Conservation (phyloP, 306 rosid genomes). For the Vigna unguiculata region DNA sequence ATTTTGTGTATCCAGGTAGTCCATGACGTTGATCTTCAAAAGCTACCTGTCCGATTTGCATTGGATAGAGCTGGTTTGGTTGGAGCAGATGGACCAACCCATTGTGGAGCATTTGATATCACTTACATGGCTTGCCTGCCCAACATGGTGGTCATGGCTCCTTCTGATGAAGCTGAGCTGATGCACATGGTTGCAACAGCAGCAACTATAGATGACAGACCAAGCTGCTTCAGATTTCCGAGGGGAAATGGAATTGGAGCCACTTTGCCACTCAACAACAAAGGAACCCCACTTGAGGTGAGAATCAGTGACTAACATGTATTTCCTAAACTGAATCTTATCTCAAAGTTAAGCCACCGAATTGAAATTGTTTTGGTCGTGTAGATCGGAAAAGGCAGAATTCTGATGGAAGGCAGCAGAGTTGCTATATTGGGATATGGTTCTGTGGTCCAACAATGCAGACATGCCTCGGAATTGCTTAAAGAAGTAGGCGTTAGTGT, state of each 20-base stretch:
- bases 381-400: conserved; percentile 89
- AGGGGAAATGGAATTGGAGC: conserved; percentile 92
- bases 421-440: conserved; percentile 89
- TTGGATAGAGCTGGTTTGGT: conserved; percentile 94
- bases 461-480: conserved; percentile 70
- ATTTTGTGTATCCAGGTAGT: conserved; percentile 58
- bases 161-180: conserved; percentile 91
- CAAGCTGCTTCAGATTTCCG: conserved; percentile 94
- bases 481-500: conserved; percentile 56
- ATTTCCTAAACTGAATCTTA: background rate
- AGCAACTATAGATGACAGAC: conserved; percentile 85
- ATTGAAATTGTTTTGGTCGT: conserved; percentile 27
- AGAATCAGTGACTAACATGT: conserved; percentile 37
- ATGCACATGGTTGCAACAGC: conserved; percentile 99
- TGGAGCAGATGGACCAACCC: conserved; percentile 98
- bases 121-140: conserved; percentile 97
- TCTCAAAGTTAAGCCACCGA: background rate
- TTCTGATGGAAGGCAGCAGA: conserved; percentile 70
- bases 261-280: conserved; percentile 62
- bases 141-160: conserved; percentile 98
- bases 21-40: conserved; percentile 95
- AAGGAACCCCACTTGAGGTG: conserved; percentile 87
- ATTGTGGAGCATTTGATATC: conserved; percentile 94
- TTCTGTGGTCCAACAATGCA: conserved; percentile 74
- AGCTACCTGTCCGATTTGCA: conserved; percentile 88